phyloP scores from a whole-genome alignment of 2,329 filamentous ascomycete genomes.

The Thelonectria rubi region DNA sequence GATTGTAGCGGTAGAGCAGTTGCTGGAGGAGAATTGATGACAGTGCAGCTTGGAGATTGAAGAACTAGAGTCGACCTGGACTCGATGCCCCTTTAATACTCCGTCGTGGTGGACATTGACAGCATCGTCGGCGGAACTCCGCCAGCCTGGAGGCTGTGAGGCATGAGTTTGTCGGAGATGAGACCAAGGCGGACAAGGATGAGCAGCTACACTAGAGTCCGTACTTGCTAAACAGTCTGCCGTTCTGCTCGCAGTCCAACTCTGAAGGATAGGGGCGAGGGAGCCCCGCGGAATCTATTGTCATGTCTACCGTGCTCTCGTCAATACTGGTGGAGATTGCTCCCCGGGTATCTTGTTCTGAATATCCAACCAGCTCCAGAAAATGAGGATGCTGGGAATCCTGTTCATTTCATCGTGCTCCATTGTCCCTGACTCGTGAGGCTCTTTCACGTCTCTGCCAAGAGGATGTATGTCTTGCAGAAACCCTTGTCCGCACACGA shows the following conservation, averaged over 20 bases:
- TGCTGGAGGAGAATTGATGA: not conserved
- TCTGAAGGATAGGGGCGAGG: not conserved
- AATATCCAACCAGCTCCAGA: constrained; percentile 19
- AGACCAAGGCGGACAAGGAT: not conserved
- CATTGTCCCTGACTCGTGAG: constrained; percentile 1
- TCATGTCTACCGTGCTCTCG: not conserved
- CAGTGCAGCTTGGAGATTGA: not conserved
- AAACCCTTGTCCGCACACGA: constrained; percentile 14
- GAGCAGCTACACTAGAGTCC: not conserved
- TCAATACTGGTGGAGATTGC: constrained; percentile 22
- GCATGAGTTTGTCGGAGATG: not conserved
- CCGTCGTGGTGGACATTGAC: not conserved
- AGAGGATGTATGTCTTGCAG: constrained; percentile 32
- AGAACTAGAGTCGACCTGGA: not conserved
- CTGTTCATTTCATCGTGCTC: not conserved
- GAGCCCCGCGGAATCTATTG: not conserved
- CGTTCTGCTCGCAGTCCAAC: not conserved
- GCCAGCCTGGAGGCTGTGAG: constrained; percentile 23
- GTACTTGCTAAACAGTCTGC: not conserved
- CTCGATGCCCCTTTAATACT: constrained; percentile 2
- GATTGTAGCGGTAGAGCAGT: not conserved
- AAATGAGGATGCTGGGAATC: not conserved
- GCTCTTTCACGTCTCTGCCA: constrained; percentile 14
- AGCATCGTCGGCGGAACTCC: constrained; percentile 36
- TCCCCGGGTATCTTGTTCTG: constrained; percentile 38